phyloP scores from a whole-genome alignment of 805 yeast genomes.

The Priceomyces medius region DNA sequence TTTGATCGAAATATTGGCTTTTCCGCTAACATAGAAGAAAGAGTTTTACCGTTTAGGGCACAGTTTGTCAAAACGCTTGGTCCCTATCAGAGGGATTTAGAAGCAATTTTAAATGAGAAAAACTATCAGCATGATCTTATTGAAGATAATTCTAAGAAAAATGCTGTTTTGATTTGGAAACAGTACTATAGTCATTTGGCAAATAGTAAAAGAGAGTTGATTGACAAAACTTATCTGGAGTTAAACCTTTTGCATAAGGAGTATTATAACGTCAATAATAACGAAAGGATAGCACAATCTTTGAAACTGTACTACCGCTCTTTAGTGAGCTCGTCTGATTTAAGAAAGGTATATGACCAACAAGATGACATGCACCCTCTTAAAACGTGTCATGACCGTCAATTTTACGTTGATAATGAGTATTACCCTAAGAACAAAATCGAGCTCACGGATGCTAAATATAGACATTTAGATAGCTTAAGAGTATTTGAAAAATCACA shows the following conservation, averaged over 20 bases:
- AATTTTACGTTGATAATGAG: constrained; percentile 20
- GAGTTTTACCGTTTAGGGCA: constrained; percentile 9
- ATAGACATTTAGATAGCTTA: constrained; percentile 10
- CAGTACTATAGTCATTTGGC: constrained; percentile 27
- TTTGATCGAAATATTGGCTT: constrained; percentile 27
- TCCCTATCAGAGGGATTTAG: constrained; percentile 23
- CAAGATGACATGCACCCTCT: constrained; percentile 6
- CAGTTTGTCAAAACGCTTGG: constrained; percentile 21
- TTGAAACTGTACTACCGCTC: constrained; percentile 27
- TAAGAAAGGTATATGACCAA: constrained; percentile 9
- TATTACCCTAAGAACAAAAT: constrained; percentile 28
- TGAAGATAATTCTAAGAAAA: constrained; percentile 17
- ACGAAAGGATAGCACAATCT: constrained; percentile 8
- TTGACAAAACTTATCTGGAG: constrained; percentile 25
- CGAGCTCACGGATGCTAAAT: constrained; percentile 32
- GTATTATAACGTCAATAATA: constrained; percentile 22
- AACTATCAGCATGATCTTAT: constrained; percentile 28
- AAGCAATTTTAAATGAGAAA: constrained; percentile 26
- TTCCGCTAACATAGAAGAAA: constrained; percentile 5
- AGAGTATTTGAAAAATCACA: constrained; percentile 1
- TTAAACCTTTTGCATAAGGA: constrained; percentile 29
- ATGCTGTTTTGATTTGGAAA: constrained; percentile 34
- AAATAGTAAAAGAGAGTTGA: constrained; percentile 23
- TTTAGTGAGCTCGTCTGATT: constrained; percentile 18
- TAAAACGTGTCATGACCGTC: constrained; percentile 14